Base-by-base conservation (phyloP, 2,329 filamentous ascomycete species). In the Aaosphaeria pasadenensis region DNA sequence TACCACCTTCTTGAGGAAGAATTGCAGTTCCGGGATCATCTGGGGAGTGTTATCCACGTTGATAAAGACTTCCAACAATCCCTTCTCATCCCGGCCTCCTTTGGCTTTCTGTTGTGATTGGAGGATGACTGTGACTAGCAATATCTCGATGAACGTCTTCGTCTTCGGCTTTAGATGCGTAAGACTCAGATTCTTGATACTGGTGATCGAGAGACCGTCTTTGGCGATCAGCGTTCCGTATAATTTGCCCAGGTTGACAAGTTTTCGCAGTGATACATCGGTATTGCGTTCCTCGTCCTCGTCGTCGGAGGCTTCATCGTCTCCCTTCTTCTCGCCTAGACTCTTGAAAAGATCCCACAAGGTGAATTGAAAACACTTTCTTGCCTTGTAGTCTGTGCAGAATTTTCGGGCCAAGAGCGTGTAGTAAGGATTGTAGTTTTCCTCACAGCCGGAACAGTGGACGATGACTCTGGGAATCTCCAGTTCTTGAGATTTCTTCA, bases 381-480 rank as follows among this genome's bases (percentile, higher is more conserved):
- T 83, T 56, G 95, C 79, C 58, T 85, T 84, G 56, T 84, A 84
- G 51, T 91, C 88, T 4, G 77, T 77, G 62, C 91, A 95, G 6
- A 96, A 78, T 54, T 86, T 85, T 42, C 82, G 83, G 7, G 90
- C 91, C 35, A 99, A 85, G 1, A 96, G 76, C 0, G 89, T 88
- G 66, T 99, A 99, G 73, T 95, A 99, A 0, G 88, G 89, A 61
- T 99, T 99, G 71, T 96, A 95, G 1, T 79, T 78, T 48, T 86
- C 78, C 71, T 97, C 94, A 3, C 87, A 86, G 39, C 89, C 89
- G 1, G 86, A 86, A 64, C 91, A 96, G 58, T 94, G 91, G 6
- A 96, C 80, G 30, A 99, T 77, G 13, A 99, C 91, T 45, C 87
- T 84, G 1, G 92, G 86, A 31, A 97, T 88, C 66, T 97, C 92